Percentiles rank a stretch among this genome's conserved stretches.
Evolutionary conservation across 73 alveolate genomes (phyloP).

Genomic region (Uronychia binucleata): DNA sequence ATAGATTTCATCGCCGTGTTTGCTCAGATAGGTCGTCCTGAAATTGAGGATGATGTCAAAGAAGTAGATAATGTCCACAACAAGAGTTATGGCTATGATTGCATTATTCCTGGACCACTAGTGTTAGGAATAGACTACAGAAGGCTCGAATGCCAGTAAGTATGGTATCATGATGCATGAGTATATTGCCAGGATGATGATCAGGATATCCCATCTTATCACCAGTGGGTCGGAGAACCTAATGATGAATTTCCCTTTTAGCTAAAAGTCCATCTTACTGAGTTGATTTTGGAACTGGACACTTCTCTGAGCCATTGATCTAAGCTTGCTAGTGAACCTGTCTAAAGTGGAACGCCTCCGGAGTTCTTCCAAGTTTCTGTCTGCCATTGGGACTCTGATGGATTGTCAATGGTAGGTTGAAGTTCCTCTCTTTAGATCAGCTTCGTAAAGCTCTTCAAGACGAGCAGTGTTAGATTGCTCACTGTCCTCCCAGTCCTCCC

Average conservation of each 20-base stretch:
- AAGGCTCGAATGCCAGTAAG: constrained; percentile 10
- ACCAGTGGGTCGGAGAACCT: not conserved
- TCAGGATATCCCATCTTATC: constrained; percentile 29
- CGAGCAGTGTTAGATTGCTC: too few species aligned
- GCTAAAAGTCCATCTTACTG: not conserved
- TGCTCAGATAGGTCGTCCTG: constrained; percentile 22
- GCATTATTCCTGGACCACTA: too few species aligned
- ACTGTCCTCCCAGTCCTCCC: too few species aligned
- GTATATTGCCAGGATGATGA: constrained; percentile 18
- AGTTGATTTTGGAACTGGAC: not conserved
- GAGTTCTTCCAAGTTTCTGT: too few species aligned
- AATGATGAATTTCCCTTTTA: constrained; percentile 1
- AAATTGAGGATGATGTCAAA: constrained; percentile 36
- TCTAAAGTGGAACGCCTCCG: too few species aligned
- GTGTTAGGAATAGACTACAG: not conserved
- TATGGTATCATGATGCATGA: constrained; percentile 19
- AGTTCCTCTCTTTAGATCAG: too few species aligned
- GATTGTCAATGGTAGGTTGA: too few species aligned
- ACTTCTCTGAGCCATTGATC: too few species aligned
- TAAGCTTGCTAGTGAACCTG: too few species aligned
- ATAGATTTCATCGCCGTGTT: constrained; percentile 12
- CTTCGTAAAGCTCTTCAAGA: too few species aligned
- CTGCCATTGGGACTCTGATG: too few species aligned
- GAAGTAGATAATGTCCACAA: not conserved
- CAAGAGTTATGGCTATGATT: too few species aligned